Conservation (phyloP, 148 eudicot species). For the Amaranthus cruentus region DNA sequence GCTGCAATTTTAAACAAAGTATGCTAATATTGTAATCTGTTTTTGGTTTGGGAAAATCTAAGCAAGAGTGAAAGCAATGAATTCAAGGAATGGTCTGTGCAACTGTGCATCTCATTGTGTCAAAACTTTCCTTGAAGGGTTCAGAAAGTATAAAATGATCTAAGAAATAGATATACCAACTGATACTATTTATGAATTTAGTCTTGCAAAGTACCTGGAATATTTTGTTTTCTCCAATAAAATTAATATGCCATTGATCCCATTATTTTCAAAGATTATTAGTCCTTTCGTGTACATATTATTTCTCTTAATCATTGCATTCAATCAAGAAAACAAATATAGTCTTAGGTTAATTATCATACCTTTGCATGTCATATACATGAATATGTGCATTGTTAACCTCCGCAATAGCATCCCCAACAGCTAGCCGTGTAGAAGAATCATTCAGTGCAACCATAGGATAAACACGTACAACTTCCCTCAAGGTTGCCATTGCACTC, state of each 20-base stretch:
- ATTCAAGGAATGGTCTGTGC: not conserved
- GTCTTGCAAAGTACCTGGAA: not conserved
- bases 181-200: not conserved
- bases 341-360: conserved; percentile 6
- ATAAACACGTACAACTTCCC: conserved; percentile 72
- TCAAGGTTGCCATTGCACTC: conserved; percentile 75
- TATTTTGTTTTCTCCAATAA: not conserved
- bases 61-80: not conserved
- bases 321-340: not conserved
- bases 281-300: not conserved
- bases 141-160: not conserved
- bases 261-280: not conserved
- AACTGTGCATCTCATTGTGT: not conserved
- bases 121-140: not conserved
- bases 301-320: no score
- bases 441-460: conserved; percentile 94
- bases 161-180: not conserved
- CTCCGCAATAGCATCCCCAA: conserved; percentile 94
- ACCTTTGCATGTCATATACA: conserved; percentile 96
- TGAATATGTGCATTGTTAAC: conserved; percentile 62
- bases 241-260: not conserved
- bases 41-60: not conserved
- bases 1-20: not conserved
- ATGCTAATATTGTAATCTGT: not conserved
- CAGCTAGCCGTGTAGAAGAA: conserved; percentile 72